Percentiles rank a stretch among this genome's conserved stretches.
These are phyloP conservation scores for Lactifluus subvellereus DNA, from an alignment of 768 basidiomycete species.

Conservation along the genomic window DNA sequence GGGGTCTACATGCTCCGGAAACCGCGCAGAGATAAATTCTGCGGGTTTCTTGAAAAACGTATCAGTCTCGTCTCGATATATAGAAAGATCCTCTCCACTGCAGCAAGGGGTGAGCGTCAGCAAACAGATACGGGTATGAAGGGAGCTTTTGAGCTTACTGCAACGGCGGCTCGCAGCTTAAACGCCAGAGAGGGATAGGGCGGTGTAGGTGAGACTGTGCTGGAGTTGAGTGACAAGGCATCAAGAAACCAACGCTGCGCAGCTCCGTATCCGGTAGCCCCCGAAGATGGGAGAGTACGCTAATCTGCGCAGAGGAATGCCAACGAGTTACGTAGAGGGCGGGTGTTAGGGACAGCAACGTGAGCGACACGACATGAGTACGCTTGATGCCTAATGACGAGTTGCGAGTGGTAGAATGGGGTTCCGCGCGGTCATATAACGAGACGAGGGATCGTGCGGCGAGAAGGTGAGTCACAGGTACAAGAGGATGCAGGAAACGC, in stretches of 20 bases:
- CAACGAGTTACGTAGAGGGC: constrained; percentile 65
- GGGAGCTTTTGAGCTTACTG: constrained; percentile 39
- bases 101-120: background rate
- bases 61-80: constrained; percentile 76
- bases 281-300: constrained; percentile 64
- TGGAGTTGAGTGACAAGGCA: constrained; percentile 97
- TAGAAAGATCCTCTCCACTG: constrained; percentile 46
- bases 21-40: constrained; percentile 57
- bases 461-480: constrained; percentile 78
- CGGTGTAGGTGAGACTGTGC: constrained; percentile 86
- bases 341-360: constrained; percentile 48
- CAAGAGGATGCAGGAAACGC: constrained; percentile 89
- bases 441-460: constrained; percentile 67
- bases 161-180: constrained; percentile 92
- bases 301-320: constrained; percentile 77
- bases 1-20: constrained; percentile 58
- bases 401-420: constrained; percentile 9
- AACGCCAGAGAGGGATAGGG: constrained; percentile 67
- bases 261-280: constrained; percentile 46
- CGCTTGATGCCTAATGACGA: background rate
- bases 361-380: constrained; percentile 32
- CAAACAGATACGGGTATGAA: constrained; percentile 15
- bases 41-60: constrained; percentile 73
- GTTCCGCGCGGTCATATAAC: constrained; percentile 11
- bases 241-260: constrained; percentile 65